These are phyloP conservation scores for Ambrosiella cleistominuta DNA, from an alignment of 2,329 filamentous ascomycete genomes.

Conservation along the genomic window DNA sequence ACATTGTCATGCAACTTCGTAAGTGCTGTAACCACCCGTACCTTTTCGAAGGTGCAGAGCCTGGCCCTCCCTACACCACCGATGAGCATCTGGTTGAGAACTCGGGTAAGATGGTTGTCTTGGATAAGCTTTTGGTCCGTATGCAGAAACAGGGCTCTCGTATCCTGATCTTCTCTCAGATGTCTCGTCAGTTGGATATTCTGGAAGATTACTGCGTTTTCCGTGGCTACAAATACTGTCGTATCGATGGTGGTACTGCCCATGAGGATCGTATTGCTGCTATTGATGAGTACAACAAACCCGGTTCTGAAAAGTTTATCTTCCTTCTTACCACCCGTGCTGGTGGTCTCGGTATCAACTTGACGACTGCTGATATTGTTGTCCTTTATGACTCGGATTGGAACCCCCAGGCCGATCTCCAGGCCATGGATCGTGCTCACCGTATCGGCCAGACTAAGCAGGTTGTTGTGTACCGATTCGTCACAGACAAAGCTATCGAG, in stretches of 20 bases:
- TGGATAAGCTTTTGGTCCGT: slow-evolving; percentile 76
- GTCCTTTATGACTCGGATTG: slow-evolving; percentile 95
- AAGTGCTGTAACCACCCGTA: slow-evolving; percentile 99
- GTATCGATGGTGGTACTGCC: slow-evolving; percentile 89
- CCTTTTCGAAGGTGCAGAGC: slow-evolving; percentile 91
- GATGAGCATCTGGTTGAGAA: slow-evolving; percentile 92
- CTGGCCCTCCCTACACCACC: slow-evolving; percentile 91
- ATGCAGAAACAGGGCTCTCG: slow-evolving; percentile 76
- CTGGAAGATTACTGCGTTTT: slow-evolving; percentile 97
- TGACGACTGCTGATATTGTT: slow-evolving; percentile 89
- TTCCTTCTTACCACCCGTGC: slow-evolving; percentile 91
- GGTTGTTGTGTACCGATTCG: slow-evolving; percentile 87
- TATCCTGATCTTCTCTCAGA: slow-evolving; percentile 98
- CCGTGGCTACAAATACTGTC: slow-evolving; percentile 84
- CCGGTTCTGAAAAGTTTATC: slow-evolving; percentile 86
- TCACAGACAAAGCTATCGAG: slow-evolving; percentile 95
- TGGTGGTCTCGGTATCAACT: slow-evolving; percentile 88
- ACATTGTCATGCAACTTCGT: slow-evolving; percentile 97
- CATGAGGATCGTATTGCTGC: slow-evolving; percentile 95
- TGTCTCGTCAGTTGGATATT: slow-evolving; percentile 94
- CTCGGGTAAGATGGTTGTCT: slow-evolving; percentile 89
- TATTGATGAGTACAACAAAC: slow-evolving; percentile 97
- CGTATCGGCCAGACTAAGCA: slow-evolving; percentile 98
- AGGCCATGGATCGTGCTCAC: slow-evolving; percentile 97
- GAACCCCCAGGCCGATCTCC: slow-evolving; percentile 95